Evolutionary conservation across 768 basidiomycete genomes (phyloP).

Genomic region (Russula abietina): DNA sequence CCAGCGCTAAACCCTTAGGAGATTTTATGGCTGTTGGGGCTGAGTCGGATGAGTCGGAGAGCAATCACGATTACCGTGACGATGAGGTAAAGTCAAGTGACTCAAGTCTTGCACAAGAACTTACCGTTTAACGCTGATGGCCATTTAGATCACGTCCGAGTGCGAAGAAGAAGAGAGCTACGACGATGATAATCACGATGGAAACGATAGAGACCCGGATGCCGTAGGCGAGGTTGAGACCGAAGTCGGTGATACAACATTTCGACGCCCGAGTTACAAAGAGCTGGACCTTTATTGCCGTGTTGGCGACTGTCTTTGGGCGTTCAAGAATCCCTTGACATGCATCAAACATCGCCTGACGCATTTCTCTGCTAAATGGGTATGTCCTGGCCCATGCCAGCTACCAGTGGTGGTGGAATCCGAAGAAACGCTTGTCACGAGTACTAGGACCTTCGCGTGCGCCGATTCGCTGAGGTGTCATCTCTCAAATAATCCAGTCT

Average conservation of each 20-base stretch:
- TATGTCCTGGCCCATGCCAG: slow-evolving; percentile 7
- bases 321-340: neutral
- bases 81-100: slow-evolving; percentile 11
- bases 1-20: neutral
- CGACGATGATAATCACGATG: neutral
- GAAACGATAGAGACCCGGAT: too few relatives aligned
- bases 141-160: slow-evolving; percentile 3
- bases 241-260: neutral
- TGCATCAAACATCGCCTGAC: slow-evolving; percentile 1
- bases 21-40: neutral
- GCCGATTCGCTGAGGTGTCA: slow-evolving; percentile 7
- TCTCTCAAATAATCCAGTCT: neutral
- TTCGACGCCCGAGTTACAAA: neutral
- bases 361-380: neutral
- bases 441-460: neutral
- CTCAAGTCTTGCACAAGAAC: neutral
- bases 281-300: slow-evolving; percentile 14
- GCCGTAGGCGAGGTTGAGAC: neutral
- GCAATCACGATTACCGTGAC: too few relatives aligned
- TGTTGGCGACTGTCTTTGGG: slow-evolving; percentile 1
- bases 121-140: neutral
- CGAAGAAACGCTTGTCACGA: neutral
- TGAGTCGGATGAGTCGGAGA: neutral
- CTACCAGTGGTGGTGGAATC: neutral
- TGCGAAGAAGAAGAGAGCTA: neutral